Percentiles rank a stretch among this genome's conserved stretches.
Conservation (phyloP, 169 alveolate genomes). For the Sarcocystis neurona region DNA sequence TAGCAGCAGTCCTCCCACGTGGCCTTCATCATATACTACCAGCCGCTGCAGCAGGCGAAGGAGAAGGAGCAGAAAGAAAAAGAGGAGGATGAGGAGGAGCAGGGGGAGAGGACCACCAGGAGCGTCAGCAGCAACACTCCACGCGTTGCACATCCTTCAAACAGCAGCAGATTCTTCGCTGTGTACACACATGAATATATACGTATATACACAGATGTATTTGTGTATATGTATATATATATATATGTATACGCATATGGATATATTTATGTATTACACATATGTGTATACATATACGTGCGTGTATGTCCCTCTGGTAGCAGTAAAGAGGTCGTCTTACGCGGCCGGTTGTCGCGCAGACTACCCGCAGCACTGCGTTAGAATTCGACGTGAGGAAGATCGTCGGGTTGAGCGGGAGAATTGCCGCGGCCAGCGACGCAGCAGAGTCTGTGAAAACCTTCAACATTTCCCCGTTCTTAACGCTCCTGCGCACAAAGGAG, state of each 20-base stretch:
- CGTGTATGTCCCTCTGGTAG: neutral
- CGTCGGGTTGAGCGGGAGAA: slow-evolving; percentile 64
- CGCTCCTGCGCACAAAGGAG: neutral
- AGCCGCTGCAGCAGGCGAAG: too few species aligned
- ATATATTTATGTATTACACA: neutral
- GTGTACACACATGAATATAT: neutral
- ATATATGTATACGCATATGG: neutral
- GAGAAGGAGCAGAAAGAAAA: too few species aligned
- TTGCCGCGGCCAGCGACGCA: slow-evolving; percentile 58
- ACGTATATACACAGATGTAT: neutral
- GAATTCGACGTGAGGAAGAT: slow-evolving; percentile 70
- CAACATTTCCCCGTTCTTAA: slow-evolving; percentile 58
- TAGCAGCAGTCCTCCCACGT: too few species aligned
- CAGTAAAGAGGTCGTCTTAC: neutral
- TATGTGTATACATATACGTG: neutral
- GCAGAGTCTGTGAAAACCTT: slow-evolving; percentile 65
- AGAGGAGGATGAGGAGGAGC: too few species aligned
- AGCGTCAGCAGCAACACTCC: too few species aligned
- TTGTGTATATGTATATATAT: neutral
- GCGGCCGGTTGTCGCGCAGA: slow-evolving; percentile 48
- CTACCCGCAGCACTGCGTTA: slow-evolving; percentile 71
- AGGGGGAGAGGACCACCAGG: too few species aligned
- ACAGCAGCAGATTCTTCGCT: too few species aligned
- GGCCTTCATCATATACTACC: too few species aligned
- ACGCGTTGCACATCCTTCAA: too few species aligned